Conservation (phyloP, 768 basidiomycete species). For the Sarcodon aspratus region DNA sequence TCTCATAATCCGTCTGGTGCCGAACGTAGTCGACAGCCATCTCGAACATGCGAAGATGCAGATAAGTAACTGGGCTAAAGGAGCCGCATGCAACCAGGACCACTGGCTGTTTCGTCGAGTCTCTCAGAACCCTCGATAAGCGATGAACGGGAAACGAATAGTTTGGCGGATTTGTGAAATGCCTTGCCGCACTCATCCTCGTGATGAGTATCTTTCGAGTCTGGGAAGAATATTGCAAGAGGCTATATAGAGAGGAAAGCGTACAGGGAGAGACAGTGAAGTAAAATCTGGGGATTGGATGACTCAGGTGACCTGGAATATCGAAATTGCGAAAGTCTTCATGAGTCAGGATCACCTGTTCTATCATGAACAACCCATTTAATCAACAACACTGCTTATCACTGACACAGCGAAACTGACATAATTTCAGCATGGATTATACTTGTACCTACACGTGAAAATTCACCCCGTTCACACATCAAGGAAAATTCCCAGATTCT, state of each 20-base stretch:
- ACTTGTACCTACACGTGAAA: too few relatives aligned
- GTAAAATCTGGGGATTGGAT: too few relatives aligned
- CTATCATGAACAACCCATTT: too few relatives aligned
- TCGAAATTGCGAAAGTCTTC: too few relatives aligned
- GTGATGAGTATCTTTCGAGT: not conserved
- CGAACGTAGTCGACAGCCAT: constrained; percentile 97
- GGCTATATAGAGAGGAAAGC: not conserved
- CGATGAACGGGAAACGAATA: constrained; percentile 63
- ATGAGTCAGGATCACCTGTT: too few relatives aligned
- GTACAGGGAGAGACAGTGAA: too few relatives aligned
- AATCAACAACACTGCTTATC: too few relatives aligned
- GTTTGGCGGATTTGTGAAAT: constrained; percentile 52
- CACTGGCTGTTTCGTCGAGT: constrained; percentile 68
- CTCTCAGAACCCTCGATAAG: constrained; percentile 42
- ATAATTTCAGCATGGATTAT: too few relatives aligned
- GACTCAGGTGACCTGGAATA: too few relatives aligned
- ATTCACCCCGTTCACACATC: too few relatives aligned
- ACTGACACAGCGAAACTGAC: too few relatives aligned
- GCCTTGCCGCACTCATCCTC: not conserved
- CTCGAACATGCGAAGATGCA: constrained; percentile 98
- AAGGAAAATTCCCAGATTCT: too few relatives aligned
- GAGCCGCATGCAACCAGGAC: constrained; percentile 96
- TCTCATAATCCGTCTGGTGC: constrained; percentile 86
- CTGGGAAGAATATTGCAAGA: not conserved
- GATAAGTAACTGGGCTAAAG: constrained; percentile 96